Conservation (phyloP, 78 protist species). For the Dictyostelium brefeldianum region DNA sequence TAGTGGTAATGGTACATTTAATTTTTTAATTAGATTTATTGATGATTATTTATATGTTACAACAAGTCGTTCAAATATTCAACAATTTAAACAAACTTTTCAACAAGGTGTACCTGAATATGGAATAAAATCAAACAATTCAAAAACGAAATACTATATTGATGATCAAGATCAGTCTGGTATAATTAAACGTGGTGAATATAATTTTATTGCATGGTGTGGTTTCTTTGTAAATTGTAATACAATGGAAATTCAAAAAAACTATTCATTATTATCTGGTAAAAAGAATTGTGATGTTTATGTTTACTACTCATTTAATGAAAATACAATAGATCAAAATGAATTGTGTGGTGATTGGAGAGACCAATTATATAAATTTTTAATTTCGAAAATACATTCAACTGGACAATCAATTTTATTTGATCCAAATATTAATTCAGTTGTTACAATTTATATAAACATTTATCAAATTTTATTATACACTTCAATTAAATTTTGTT, state of each 20-base stretch:
- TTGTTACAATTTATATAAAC: background rate
- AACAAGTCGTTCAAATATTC: background rate
- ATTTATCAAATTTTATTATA: background rate
- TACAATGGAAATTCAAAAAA: constrained; percentile 33
- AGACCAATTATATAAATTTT: background rate
- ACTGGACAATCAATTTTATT: background rate
- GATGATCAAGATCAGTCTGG: background rate
- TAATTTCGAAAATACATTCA: background rate
- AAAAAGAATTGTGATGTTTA: background rate
- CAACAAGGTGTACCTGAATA: background rate
- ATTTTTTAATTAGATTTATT: constrained; percentile 22
- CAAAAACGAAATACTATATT: background rate
- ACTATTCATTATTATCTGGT: constrained; percentile 13
- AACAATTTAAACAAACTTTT: background rate
- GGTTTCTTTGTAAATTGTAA: constrained; percentile 16
- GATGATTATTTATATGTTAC: constrained; percentile 43
- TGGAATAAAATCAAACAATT: background rate
- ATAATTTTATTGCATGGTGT: constrained; percentile 34
- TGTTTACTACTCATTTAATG: background rate
- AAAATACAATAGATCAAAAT: no score
- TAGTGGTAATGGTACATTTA: background rate
- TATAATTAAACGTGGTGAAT: background rate
- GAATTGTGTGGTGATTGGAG: background rate
- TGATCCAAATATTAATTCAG: background rate
- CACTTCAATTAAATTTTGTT: constrained; percentile 1